phyloP scores from a whole-genome alignment of 495 filamentous ascomycete species.

The Penicillium subrubescens region DNA sequence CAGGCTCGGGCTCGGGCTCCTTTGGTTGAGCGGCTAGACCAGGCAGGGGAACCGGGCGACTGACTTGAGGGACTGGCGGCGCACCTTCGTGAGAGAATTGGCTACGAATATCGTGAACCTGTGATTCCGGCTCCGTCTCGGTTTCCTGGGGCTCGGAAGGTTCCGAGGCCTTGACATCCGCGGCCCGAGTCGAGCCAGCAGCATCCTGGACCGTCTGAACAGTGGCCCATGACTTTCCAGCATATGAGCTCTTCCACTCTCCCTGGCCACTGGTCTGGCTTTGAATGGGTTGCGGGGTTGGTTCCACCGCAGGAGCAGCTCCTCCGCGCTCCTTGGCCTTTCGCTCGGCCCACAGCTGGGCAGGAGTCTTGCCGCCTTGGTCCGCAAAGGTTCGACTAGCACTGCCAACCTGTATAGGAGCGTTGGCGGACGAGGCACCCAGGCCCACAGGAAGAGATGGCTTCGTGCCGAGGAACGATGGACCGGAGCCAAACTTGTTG shows the following conservation, averaged over 20 bases:
- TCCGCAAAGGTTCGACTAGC: conserved; percentile 94
- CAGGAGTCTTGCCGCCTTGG: conserved; percentile 91
- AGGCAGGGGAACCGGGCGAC: conserved; percentile 67
- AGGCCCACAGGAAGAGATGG: conserved; percentile 74
- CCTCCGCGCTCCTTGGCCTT: conserved; percentile 78
- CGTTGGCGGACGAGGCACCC: conserved; percentile 50
- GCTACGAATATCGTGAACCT: conserved; percentile 71
- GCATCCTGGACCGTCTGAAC: conserved; percentile 72
- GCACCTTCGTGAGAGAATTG: conserved; percentile 62
- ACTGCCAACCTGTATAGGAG: conserved; percentile 65
- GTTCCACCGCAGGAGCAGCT: conserved; percentile 36
- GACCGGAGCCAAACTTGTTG: conserved; percentile 76
- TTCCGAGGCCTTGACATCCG: conserved; percentile 55
- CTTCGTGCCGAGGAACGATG: conserved; percentile 80
- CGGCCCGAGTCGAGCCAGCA: conserved; percentile 59
- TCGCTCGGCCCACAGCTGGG: conserved; percentile 95
- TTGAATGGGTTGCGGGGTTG: conserved; percentile 51
- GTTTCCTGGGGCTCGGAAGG: conserved; percentile 47
- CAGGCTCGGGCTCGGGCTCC: conserved; percentile 9
- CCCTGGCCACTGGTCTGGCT: conserved; percentile 69
- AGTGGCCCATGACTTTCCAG: conserved; percentile 84
- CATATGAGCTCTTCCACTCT: conserved; percentile 88
- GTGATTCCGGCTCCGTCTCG: conserved; percentile 53
- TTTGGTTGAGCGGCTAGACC: conserved; percentile 64
- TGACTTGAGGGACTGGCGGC: conserved; percentile 37